A percentile compares a stretch with the other conserved stretches of the same genome.
phyloP scores from a whole-genome alignment of 176 grass and related monocot species.

The Eragrostis nindensis region DNA sequence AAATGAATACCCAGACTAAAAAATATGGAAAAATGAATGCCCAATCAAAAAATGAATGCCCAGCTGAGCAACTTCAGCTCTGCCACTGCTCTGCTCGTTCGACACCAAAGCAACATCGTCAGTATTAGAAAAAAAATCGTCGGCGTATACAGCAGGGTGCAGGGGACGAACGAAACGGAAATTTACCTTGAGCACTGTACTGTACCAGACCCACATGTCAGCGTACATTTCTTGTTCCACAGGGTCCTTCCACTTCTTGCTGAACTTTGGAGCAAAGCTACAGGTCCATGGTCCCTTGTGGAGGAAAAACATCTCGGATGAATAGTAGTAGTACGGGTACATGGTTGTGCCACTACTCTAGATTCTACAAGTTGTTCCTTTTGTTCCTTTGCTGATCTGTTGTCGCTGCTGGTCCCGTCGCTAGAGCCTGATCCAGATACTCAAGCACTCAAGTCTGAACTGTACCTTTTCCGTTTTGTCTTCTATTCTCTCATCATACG shows the following conservation, averaged over 20 bases:
- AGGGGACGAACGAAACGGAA: too few relatives aligned
- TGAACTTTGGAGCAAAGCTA: neutral
- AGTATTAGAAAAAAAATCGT: too few relatives aligned
- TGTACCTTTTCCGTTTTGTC: constrained; percentile 16
- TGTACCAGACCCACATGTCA: neutral
- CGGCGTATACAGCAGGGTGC: neutral
- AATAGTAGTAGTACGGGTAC: neutral
- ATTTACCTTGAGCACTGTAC: neutral
- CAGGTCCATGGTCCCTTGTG: constrained; percentile 1
- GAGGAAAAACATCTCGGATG: neutral
- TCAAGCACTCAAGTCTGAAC: neutral
- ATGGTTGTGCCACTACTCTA: constrained; percentile 1
- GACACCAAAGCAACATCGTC: too few relatives aligned
- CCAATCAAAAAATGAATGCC: too few relatives aligned
- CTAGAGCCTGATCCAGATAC: neutral
- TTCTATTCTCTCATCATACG: neutral
- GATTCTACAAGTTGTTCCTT: constrained; percentile 18
- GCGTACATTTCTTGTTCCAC: neutral
- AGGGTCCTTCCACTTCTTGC: neutral
- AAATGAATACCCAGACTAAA: too few relatives aligned
- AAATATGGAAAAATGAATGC: too few relatives aligned
- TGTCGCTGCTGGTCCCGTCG: constrained; percentile 23
- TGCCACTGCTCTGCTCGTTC: too few relatives aligned
- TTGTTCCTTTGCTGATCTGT: constrained; percentile 22
- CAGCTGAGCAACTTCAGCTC: too few relatives aligned